Evolutionary conservation across 2,329 filamentous ascomycete species (phyloP), one percentile per base, ranked within the genome.

Genomic region (Monilinia aucupariae): DNA sequence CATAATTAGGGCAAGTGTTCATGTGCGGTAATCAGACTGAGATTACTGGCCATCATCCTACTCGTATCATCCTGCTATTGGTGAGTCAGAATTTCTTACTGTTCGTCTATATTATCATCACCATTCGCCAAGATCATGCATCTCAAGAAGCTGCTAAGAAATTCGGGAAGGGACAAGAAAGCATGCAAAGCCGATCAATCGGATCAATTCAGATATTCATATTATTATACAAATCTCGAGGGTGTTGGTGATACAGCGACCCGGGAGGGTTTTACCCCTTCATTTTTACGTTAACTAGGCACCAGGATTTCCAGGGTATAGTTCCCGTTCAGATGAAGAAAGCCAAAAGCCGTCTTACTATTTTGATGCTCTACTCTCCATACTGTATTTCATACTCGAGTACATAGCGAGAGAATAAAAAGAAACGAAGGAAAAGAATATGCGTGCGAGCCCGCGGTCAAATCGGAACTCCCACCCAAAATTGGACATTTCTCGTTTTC

Each of bases 151-250:
- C n/a, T 37, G 32, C 25, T 22, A 15, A 17, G 6, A 10, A 45
- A 17, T 34, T 20, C 5, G 9, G 20, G 27, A 43, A 15, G 27
- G 53, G 39, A 30, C 20, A 34, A 47, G 22, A 5, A 32, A 9
- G 25, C 53, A 17, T 6, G 39, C 27, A 47, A 12, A 56, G 27
- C 6, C 52, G 53, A 47, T 56, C 53, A 56, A 56, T 56, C 53
- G 53, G 53, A 56, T 47, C 39, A 47, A 17, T 47, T 17, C 53
- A 56, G 27, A 34, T 22, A 20, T 27, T 53, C 22, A 53, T 15
- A 53, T 39, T 27, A 27, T 22, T 39, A n/a, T n/a, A n/a, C 17
- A 2, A 39, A 17, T 53, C 32, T 53, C 39, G 20, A 55, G 20
- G n/a, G 20, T 22, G 20, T 47, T 47, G 13, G 53, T 56, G 53